Evolutionary conservation across 345 rosid species (phyloP), one percentile per base, ranked within the genome.

Genomic region (Melastoma malabathricum): DNA sequence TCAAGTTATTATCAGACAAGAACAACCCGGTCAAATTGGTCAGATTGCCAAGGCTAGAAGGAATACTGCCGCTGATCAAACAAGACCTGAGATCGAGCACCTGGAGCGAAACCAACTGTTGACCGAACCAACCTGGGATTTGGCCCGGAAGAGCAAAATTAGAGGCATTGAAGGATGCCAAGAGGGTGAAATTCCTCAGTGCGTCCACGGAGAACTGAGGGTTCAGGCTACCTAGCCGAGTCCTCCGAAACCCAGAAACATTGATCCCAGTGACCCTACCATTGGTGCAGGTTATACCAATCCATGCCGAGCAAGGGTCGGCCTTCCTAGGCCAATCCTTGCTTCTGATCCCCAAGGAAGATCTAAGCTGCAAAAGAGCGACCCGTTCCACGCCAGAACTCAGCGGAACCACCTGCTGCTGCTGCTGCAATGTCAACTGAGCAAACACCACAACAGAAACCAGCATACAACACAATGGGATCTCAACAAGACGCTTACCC

Each of bases 31-130:
- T 75, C 41, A 93, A 72, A 52, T 58, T 76, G 64, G 82, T 88
- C 68, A 93, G 67, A 62, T 78, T 81, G 48, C 89, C 92, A 27
- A 93, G 61, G 50, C 79, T 76, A 4, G 50, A 39, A 39, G 99
- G 99, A 63, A 93, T 55, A 51, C 58, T 64, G 71, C 88, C 86
- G 18, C 17, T 64, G 34, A 88, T 60, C 48, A 66, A 71, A 48
- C 95, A 84, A 54, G 81, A 85, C 58, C 81, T 60, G 68, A 93
- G 97, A 93, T 93, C 99, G 71, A 93, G 72, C 49, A 76, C 77
- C 70, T 74, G 77, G 55, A 93, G 73, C 0, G 73, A 60, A 57
- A 51, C 59, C 41, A 84, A 62, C n/a, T 56, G 59, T 55, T 56
- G 65, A 48, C 99, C 95, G 50, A 93, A 77, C 86, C 78, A 83